phyloP scores from a whole-genome alignment of 345 rosid genomes.

The Nephelium lappaceum region DNA sequence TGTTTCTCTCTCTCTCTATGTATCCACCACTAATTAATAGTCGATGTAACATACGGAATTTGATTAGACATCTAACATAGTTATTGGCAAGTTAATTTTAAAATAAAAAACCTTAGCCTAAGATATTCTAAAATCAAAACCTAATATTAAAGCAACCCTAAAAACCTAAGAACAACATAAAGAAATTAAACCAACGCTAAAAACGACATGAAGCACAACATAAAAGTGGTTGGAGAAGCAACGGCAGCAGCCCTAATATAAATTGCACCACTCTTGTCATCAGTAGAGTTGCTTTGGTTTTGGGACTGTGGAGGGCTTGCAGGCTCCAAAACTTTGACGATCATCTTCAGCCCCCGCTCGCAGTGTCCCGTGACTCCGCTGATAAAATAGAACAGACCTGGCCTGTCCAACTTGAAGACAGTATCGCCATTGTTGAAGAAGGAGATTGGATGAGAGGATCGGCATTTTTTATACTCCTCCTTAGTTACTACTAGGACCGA shows the following conservation, averaged over 20 bases:
- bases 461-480: constrained; percentile 68
- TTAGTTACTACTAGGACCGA: constrained; percentile 58
- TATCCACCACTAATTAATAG: too few relatives aligned
- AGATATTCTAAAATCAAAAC: not conserved
- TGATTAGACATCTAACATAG: too few relatives aligned
- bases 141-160: not conserved
- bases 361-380: constrained; percentile 67
- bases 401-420: constrained; percentile 39
- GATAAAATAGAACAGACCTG: constrained; percentile 65
- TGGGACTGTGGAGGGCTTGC: constrained; percentile 31
- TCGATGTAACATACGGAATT: too few relatives aligned
- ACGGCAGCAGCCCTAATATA: not conserved
- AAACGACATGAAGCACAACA: not conserved
- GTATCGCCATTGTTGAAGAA: constrained; percentile 62
- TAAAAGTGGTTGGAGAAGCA: constrained; percentile 1
- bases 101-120: too few relatives aligned
- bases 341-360: constrained; percentile 66
- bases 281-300: constrained; percentile 11
- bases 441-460: constrained; percentile 46
- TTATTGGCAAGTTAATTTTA: too few relatives aligned
- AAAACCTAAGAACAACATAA: not conserved
- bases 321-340: constrained; percentile 62
- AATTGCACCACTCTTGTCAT: not conserved
- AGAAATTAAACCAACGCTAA: not conserved
- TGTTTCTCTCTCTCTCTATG: too few relatives aligned